phyloP scores from a whole-genome alignment of 129 eudicot genomes.

The Ambrosia trifida region DNA sequence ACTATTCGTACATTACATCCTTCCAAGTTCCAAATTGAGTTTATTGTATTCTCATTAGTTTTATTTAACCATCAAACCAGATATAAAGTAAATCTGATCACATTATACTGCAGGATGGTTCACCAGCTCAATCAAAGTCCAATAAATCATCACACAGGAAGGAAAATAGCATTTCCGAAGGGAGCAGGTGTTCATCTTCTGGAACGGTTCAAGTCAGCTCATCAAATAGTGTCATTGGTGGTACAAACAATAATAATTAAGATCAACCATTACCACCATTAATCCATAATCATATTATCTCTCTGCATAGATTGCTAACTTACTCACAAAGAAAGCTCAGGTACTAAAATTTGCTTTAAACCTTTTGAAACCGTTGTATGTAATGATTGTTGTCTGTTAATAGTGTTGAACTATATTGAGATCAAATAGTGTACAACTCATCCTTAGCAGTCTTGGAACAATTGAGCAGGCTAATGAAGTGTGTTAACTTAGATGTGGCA shows the following conservation, averaged over 20 bases:
- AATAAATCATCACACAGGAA: conserved; percentile 50
- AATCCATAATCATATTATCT: neutral
- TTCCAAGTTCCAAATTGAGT: neutral
- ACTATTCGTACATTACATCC: neutral
- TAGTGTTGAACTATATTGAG: no score
- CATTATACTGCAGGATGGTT: conserved; percentile 54
- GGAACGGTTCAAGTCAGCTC: conserved; percentile 72
- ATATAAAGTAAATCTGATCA: conserved; percentile 13
- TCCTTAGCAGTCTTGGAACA: neutral
- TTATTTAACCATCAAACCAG: conserved; percentile 8
- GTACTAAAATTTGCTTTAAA: conserved; percentile 2
- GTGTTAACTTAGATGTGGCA: neutral
- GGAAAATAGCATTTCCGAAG: conserved; percentile 55
- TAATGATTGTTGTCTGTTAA: conserved; percentile 10
- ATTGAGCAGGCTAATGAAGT: neutral
- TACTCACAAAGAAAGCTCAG: conserved; percentile 24
- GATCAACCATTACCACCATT: conserved; percentile 7
- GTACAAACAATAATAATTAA: conserved; percentile 35
- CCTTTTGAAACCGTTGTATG: conserved; percentile 17
- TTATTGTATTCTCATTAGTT: neutral
- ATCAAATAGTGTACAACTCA: neutral
- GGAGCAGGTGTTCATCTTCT: conserved; percentile 83
- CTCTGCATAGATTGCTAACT: conserved; percentile 31
- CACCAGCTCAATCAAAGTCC: conserved; percentile 45
- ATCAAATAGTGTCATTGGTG: conserved; percentile 72